These are phyloP conservation scores for Aegle marmelos DNA, from an alignment of 345 rosid species.

Conservation along the genomic window DNA sequence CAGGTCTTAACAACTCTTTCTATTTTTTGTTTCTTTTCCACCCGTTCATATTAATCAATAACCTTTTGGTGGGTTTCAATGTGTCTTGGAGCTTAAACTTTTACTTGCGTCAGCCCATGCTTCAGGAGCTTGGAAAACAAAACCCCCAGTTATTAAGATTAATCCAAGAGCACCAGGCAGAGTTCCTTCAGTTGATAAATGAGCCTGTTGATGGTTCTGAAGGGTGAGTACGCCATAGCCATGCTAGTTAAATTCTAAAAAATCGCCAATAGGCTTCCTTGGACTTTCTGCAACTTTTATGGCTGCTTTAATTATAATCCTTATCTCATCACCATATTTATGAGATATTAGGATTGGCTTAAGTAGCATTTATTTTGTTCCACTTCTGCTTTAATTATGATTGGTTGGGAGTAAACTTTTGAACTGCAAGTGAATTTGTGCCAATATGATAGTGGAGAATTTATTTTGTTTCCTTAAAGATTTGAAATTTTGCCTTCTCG, in stretches of 20 bases:
- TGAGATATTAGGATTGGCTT: not conserved
- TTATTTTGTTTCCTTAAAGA: not conserved
- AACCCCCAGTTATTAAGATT: constrained; percentile 89
- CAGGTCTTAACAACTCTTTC: constrained; percentile 45
- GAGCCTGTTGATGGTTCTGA: constrained; percentile 93
- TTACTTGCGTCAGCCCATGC: constrained; percentile 79
- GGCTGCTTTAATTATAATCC: not conserved
- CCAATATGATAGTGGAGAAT: not conserved
- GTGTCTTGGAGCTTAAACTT: constrained; percentile 6
- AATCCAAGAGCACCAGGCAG: constrained; percentile 90
- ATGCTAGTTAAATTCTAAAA: not conserved
- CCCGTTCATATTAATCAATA: not conserved
- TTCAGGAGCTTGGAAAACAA: constrained; percentile 98
- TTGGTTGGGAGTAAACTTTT: not conserved
- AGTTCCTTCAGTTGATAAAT: constrained; percentile 90
- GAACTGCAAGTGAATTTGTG: not conserved
- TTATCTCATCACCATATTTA: not conserved
- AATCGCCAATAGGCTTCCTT: not conserved
- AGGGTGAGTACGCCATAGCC: constrained; percentile 52
- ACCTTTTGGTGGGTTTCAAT: not conserved
- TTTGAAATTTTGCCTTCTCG: too few relatives aligned
- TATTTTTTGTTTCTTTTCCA: not conserved
- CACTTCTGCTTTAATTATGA: not conserved
- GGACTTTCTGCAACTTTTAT: not conserved
- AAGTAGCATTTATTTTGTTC: not conserved